phyloP scores from a whole-genome alignment of 441 rosid species.

The Pelargonium fulgidum region DNA sequence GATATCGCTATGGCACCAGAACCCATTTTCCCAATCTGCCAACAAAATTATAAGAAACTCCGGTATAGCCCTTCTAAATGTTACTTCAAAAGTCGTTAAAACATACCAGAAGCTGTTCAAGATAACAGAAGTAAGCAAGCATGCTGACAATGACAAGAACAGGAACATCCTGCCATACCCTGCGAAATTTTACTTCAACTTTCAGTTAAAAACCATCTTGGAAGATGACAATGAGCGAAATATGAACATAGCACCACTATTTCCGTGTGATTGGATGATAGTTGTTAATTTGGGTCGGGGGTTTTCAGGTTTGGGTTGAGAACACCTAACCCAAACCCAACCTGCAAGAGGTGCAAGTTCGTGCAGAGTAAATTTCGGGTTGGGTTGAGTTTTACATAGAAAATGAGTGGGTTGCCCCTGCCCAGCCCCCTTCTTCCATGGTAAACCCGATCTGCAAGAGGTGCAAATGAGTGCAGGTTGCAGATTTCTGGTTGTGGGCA shows the following conservation, averaged over 20 bases:
- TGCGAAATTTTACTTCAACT: slow-evolving; percentile 23
- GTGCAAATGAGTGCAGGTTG: too few relatives aligned
- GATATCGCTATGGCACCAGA: slow-evolving; percentile 89
- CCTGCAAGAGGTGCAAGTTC: too few relatives aligned
- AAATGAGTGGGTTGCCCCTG: too few relatives aligned
- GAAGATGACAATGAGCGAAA: not conserved
- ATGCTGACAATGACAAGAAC: slow-evolving; percentile 82
- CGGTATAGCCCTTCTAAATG: slow-evolving; percentile 17
- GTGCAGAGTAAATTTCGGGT: too few relatives aligned
- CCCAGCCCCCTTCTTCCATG: too few relatives aligned
- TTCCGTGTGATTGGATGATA: not conserved
- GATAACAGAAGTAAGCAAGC: slow-evolving; percentile 77
- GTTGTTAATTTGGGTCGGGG: not conserved
- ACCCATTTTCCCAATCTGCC: slow-evolving; percentile 67
- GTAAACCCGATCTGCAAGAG: too few relatives aligned
- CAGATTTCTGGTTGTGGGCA: too few relatives aligned
- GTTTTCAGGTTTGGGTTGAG: too few relatives aligned
- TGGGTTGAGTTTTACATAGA: too few relatives aligned
- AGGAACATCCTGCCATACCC: slow-evolving; percentile 95
- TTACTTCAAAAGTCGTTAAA: slow-evolving; percentile 6
- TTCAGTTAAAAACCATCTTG: slow-evolving; percentile 5
- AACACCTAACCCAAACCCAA: too few relatives aligned
- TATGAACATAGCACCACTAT: not conserved
- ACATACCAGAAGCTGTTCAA: slow-evolving; percentile 88
- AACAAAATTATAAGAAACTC: slow-evolving; percentile 15